Conservation (phyloP, 345 rosid genomes). For the Populus davidiana region DNA sequence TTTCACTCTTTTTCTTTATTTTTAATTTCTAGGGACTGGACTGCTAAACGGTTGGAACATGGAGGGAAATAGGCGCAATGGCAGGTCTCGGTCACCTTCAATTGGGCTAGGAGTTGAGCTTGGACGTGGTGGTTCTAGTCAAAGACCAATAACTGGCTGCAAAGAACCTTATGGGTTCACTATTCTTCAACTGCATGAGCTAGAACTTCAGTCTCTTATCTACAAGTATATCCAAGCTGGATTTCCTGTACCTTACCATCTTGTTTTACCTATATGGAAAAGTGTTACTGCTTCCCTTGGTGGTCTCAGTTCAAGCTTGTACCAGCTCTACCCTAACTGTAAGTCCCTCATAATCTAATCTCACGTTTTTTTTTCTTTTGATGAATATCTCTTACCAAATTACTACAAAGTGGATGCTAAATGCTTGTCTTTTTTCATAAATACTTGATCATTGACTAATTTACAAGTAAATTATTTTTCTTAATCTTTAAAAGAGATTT, state of each 20-base stretch:
- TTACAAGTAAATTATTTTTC: not conserved
- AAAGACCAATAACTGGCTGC: not conserved
- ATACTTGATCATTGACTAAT: not conserved
- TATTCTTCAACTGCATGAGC: constrained; percentile 45
- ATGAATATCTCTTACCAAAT: not conserved
- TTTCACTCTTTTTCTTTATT: not conserved
- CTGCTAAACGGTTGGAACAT: constrained; percentile 16
- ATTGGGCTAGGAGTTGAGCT: constrained; percentile 42
- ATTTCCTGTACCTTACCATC: constrained; percentile 41
- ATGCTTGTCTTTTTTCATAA: not conserved
- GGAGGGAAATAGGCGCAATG: constrained; percentile 19
- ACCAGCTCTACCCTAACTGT: constrained; percentile 37
- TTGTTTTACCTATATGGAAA: constrained; percentile 46
- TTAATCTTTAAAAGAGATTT: not conserved
- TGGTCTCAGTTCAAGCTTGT: constrained; percentile 21
- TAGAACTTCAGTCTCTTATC: constrained; percentile 42
- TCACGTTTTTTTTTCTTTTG: not conserved
- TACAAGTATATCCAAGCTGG: constrained; percentile 44
- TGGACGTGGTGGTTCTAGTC: constrained; percentile 27
- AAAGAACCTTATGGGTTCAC: constrained; percentile 31
- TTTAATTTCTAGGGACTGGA: constrained; percentile 17
- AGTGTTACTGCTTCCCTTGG: constrained; percentile 27
- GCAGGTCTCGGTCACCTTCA: constrained; percentile 26
- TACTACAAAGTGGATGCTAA: not conserved
- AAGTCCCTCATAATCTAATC: constrained; percentile 15